phyloP scores from a whole-genome alignment of 2,329 filamentous ascomycete genomes.

The Apiospora aurea region DNA sequence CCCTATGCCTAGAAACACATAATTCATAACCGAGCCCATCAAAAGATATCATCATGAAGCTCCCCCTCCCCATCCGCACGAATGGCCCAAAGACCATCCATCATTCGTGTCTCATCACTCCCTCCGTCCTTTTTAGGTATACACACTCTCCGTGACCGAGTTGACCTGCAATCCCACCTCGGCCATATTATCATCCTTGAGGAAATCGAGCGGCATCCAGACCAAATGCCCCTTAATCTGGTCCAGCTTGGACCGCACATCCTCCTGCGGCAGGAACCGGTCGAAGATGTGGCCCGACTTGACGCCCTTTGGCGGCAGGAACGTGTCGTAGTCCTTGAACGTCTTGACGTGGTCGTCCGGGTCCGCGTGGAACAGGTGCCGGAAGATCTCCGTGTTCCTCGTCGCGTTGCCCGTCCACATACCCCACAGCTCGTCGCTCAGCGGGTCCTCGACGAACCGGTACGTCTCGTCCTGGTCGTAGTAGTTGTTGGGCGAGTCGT shows the following conservation, averaged over 20 bases:
- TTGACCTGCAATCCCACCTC: slow-evolving; percentile 89
- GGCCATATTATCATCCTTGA: slow-evolving; percentile 86
- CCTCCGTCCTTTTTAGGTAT: slow-evolving; percentile 58
- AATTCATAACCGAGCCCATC: background rate
- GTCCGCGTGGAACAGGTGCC: slow-evolving; percentile 85
- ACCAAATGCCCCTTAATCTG: slow-evolving; percentile 88
- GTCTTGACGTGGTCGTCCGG: slow-evolving; percentile 89
- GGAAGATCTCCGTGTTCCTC: slow-evolving; percentile 76
- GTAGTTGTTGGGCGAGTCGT: slow-evolving; percentile 70
- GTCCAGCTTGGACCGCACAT: slow-evolving; percentile 78
- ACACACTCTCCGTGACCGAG: slow-evolving; percentile 84
- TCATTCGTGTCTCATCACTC: background rate
- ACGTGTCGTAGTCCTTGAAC: slow-evolving; percentile 88
- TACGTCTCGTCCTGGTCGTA: slow-evolving; percentile 66
- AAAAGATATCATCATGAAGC: background rate
- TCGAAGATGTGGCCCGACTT: slow-evolving; percentile 90
- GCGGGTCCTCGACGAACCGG: slow-evolving; percentile 73
- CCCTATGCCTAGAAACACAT: background rate
- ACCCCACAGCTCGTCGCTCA: slow-evolving; percentile 70
- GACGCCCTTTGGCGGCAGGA: slow-evolving; percentile 71
- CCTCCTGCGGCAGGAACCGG: slow-evolving; percentile 73
- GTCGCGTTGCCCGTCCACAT: slow-evolving; percentile 74
- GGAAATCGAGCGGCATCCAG: slow-evolving; percentile 92
- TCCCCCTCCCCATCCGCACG: background rate
- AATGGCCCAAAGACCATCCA: background rate